Conservation (phyloP, 2,329 filamentous ascomycete genomes). For the Chrysoporthe deuterocubensis region DNA sequence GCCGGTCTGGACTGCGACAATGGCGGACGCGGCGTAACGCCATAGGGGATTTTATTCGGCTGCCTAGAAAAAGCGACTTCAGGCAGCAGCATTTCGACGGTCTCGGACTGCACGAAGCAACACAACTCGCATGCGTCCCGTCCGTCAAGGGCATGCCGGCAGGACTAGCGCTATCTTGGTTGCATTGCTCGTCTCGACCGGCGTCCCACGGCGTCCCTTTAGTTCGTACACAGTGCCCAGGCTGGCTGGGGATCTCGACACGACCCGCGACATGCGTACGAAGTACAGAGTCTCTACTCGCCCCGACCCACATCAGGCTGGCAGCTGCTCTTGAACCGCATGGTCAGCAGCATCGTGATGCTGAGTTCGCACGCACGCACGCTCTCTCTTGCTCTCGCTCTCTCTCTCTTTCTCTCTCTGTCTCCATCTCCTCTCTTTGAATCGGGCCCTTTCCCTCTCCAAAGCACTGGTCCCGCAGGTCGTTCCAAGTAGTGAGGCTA, state of each 20-base stretch:
- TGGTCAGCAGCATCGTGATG: neutral
- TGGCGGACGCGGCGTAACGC: constrained; percentile 1
- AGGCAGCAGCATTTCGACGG: constrained; percentile 21
- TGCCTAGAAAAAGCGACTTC: constrained; percentile 16
- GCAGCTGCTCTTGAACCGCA: neutral
- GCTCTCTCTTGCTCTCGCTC: neutral
- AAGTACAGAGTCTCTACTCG: neutral
- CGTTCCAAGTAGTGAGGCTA: neutral
- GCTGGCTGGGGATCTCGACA: neutral
- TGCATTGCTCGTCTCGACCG: neutral
- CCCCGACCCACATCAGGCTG: neutral
- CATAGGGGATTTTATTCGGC: constrained; percentile 7
- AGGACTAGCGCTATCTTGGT: neutral
- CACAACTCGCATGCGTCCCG: neutral
- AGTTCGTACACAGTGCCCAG: neutral
- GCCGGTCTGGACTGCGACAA: neutral
- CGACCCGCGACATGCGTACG: neutral
- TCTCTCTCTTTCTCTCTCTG: neutral
- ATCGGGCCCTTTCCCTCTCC: neutral
- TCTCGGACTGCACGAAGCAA: neutral
- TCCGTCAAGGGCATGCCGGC: neutral
- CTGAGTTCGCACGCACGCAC: neutral
- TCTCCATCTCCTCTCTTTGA: no score
- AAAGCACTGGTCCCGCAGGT: neutral
- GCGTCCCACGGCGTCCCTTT: neutral